These are phyloP conservation scores for Xylaria sp. DNA, from an alignment of 2,329 filamentous ascomycete species.

Conservation along the genomic window DNA sequence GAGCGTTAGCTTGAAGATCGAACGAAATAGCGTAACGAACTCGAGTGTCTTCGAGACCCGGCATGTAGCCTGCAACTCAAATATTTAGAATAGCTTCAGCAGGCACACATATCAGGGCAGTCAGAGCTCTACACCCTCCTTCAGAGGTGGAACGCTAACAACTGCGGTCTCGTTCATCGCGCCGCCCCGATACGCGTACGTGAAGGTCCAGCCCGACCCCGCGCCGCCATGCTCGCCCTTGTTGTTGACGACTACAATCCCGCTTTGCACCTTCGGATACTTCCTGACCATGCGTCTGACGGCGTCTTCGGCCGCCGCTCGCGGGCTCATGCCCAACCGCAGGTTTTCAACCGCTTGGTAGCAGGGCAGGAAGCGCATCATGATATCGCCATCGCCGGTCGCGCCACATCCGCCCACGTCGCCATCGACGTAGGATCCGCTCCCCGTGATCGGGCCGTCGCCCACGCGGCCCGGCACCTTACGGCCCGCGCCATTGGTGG, in stretches of 20 bases:
- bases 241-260: constrained; percentile 57
- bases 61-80: too few relatives aligned
- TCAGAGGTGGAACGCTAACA: constrained; percentile 48
- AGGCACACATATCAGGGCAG: not conserved
- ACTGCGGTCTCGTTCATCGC: constrained; percentile 53
- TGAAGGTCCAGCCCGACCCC: constrained; percentile 60
- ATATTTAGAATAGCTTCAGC: too few relatives aligned
- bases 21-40: not conserved
- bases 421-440: constrained; percentile 60
- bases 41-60: too few relatives aligned
- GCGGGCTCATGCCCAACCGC: constrained; percentile 54
- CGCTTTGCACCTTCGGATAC: constrained; percentile 53
- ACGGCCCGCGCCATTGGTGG: constrained; percentile 60
- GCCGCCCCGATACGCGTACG: constrained; percentile 56
- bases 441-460: constrained; percentile 60
- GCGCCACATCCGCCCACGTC: constrained; percentile 61
- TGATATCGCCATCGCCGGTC: constrained; percentile 62
- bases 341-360: constrained; percentile 63
- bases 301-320: constrained; percentile 56
- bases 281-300: constrained; percentile 55
- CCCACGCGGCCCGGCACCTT: constrained; percentile 62
- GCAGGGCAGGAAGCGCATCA: constrained; percentile 59
- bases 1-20: not conserved
- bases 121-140: constrained; percentile 17
- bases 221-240: constrained; percentile 57